Evolutionary conservation across 1,284 basidiomycete species (phyloP), one percentile per base, ranked within the genome.

Genomic region (Tetrapyrgos nigripes): DNA sequence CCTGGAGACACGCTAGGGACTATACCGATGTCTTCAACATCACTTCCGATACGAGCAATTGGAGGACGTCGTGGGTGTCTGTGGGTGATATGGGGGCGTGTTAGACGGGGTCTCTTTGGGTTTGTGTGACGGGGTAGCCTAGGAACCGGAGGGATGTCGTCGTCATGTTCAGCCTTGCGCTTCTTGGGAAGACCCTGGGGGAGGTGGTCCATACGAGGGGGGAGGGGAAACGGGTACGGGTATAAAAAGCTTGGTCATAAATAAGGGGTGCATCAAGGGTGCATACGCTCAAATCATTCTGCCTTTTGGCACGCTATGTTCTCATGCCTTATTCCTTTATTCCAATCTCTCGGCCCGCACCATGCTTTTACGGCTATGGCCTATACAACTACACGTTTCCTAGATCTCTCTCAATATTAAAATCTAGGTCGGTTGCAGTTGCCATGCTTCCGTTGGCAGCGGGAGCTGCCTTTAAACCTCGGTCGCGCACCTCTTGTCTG

Each of bases 151-250:
- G 67, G 50, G 50, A 66, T 50, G 60, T 53, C 55, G 57, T 84
- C 81, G 65, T 83, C 82, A 56, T 68, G 59, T 67, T 79, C 79
- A 13, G 83, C 79, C 72, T 87, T 86, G 69, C 85, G 82, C 70
- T 87, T 87, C 35, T 51, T 52, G 77, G 68, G 79, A 77, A 65
- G 81, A 75, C 83, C 83, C 85, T 85, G 72, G 69, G 72, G 66
- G 59, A 62, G 63, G 47, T 64, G 63, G 64, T 65, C 63, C 66
- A 68, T 64, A 61, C 43, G 62, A 61, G 59, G 66, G 61, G 58
- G 64, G 60, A 63, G 64, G 73, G 64, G 33, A 23, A n/a, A n/a
- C 14, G 17, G 37, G 37, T 17, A 11, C 14, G 37, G 37, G 37
- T 40, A 40, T 40, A 40, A 17, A 40, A 40, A n/a, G 37, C 13